Base-by-base conservation (phyloP, 2,329 filamentous ascomycete genomes). In the Ceratocystis lukuohia region DNA sequence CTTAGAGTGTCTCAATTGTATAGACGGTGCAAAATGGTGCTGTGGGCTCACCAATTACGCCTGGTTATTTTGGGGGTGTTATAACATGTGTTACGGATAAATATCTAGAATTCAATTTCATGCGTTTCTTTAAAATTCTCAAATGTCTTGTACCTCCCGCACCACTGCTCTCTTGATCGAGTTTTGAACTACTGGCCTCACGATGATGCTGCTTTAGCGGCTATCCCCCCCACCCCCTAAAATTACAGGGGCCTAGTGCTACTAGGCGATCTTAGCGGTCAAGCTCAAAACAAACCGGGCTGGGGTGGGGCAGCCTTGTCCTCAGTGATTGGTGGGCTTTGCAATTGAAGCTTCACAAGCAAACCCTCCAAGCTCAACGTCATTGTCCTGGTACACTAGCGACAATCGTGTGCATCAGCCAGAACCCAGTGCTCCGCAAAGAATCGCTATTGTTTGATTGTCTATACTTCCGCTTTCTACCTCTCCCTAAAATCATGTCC, bases 401-500 rank as follows among this genome's bases (percentile, higher is more conserved):
- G 15, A 33, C 15, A 59, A n/a, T 59, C 12, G 28, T 33, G 53
- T 17, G 53, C 28, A 30, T 17, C 28, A 15, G 53, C 5, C 53
- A 15, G 8, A 53, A 53, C 48, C 12, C 48, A 8, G 20, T 25
- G 37, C 37, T 10, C 8, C 20, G 7, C 8, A 53, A 53, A 20
- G 33, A 62, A 28, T 12, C 10, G 37, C 37, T 45, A 30, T 48
- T 1, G 7, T n/a, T n/a, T 41, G 7, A 7, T 45, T n/a, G 5
- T 50, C 30, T 37, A 20, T 53, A 56, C 8, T 37, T 20, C 10
- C n/a, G 17, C 33, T 12, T 25, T 25, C 25, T 8, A 30, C 25
- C n/a, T 22, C 25, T 56, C 8, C n/a, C 41, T 28, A n/a, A 30
- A 64, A 41, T 68, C 69, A 83, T 83, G 80, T 77, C 80, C 67